A percentile compares a stretch with the other conserved stretches of the same genome.
These are phyloP conservation scores for Rhodosporidiobolus odoratus DNA, from an alignment of 768 basidiomycete genomes.

Conservation along the genomic window DNA sequence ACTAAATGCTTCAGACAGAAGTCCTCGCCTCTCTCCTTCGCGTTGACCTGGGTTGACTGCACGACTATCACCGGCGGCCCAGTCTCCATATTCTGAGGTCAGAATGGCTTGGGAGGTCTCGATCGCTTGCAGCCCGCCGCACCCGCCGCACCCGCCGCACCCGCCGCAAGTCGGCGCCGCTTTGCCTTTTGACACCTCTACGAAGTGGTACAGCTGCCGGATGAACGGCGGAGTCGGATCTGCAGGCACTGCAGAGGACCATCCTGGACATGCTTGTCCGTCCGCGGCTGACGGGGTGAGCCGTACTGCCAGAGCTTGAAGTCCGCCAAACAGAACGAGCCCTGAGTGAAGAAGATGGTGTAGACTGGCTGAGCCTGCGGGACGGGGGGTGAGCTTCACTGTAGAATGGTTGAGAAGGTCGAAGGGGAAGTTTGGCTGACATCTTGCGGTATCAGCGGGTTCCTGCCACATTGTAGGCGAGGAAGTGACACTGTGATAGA, in stretches of 20 bases:
- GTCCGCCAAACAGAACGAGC: constrained; percentile 29
- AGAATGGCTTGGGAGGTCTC: constrained; percentile 28
- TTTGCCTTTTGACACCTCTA: constrained; percentile 20
- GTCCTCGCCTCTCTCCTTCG: too few relatives aligned
- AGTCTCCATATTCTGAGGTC: constrained; percentile 20
- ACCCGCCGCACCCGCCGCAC: constrained; percentile 25
- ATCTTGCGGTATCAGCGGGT: constrained; percentile 31
- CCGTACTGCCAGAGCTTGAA: constrained; percentile 25
- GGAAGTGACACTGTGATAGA: constrained; percentile 26
- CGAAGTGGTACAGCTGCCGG: constrained; percentile 36
- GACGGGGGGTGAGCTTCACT: neutral
- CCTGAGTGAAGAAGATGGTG: constrained; percentile 31
- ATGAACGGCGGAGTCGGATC: constrained; percentile 36
- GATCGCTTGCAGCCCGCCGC: constrained; percentile 31
- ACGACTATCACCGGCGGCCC: constrained; percentile 18
- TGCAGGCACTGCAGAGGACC: neutral
- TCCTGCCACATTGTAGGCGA: constrained; percentile 37
- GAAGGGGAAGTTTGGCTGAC: neutral
- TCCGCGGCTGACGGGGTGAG: neutral
- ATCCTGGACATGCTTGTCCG: constrained; percentile 14
- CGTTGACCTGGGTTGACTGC: too few relatives aligned
- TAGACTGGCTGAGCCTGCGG: constrained; percentile 26
- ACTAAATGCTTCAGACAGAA: neutral
- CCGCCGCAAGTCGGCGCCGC: constrained; percentile 34
- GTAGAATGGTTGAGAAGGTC: neutral